Evolutionary conservation across 306 rosid species (phyloP).

Genomic region (Prunus dulcis): DNA sequence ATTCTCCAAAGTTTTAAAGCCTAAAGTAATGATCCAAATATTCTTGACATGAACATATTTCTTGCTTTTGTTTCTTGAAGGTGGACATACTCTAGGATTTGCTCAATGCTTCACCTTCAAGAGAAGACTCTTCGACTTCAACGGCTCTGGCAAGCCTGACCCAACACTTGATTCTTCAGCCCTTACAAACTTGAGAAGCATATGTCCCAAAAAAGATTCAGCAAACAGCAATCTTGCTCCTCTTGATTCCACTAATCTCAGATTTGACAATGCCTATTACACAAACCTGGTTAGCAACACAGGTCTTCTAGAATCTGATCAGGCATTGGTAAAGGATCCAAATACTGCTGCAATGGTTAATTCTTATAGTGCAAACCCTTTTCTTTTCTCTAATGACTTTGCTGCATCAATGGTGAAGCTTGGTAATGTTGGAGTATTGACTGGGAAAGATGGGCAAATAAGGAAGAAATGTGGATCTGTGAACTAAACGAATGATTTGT

Average conservation of each 20-base stretch:
- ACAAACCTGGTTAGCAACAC: slow-evolving; percentile 29
- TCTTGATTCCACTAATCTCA: slow-evolving; percentile 36
- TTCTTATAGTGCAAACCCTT: slow-evolving; percentile 34
- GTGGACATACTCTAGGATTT: slow-evolving; percentile 71
- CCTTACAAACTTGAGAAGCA: slow-evolving; percentile 34
- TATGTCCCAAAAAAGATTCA: slow-evolving; percentile 46
- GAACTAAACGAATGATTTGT: slow-evolving; percentile 25
- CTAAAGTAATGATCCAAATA: background rate
- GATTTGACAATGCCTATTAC: slow-evolving; percentile 56
- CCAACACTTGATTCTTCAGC: slow-evolving; percentile 39
- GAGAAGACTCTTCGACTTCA: slow-evolving; percentile 53
- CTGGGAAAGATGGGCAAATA: slow-evolving; percentile 52
- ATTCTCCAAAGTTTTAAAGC: too few relatives aligned
- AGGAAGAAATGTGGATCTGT: slow-evolving; percentile 53
- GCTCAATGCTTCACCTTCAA: slow-evolving; percentile 65
- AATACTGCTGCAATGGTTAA: slow-evolving; percentile 35
- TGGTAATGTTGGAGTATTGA: slow-evolving; percentile 48
- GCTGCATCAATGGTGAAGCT: slow-evolving; percentile 61
- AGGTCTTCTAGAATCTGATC: slow-evolving; percentile 65
- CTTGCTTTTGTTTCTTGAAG: slow-evolving; percentile 18
- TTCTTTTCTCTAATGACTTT: slow-evolving; percentile 48
- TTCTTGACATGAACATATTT: background rate
- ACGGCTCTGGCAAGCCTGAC: slow-evolving; percentile 60
- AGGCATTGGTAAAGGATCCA: slow-evolving; percentile 40
- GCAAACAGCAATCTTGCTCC: slow-evolving; percentile 53